Evolutionary conservation across 306 rosid genomes (phyloP), one percentile per base, ranked within the genome.

Genomic region (Quercus mongolica): DNA sequence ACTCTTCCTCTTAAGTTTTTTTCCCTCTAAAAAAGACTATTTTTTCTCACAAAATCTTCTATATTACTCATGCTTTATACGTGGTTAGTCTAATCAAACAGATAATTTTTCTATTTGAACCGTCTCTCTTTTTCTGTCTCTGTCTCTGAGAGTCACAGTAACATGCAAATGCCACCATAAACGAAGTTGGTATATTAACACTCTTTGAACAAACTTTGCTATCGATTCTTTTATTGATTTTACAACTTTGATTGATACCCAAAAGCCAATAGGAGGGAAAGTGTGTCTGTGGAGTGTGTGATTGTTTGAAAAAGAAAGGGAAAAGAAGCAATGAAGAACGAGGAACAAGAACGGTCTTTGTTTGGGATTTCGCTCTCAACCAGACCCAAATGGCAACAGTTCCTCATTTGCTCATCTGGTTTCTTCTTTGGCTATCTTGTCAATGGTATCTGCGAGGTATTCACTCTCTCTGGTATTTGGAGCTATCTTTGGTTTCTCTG

Each of bases 351-450:
- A 79, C 91, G 98, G 78, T 85, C 87, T 76, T 86, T 95, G 79
- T 92, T 95, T 71, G 98, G 99, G 79, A 92, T 95, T 92, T 91
- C 97, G 4, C 97, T 95, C 56, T 90, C 99, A 7, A 94, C 85
- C 57, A 84, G 85, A 65, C 96, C 99, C 83, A 89, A 71, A 85
- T 95, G 98, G 97, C 87, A 92, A 9, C 98, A 95, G 85, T 92
- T 92, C 79, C 94, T 95, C 82, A 80, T 95, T 78, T 95, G 98
- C 82, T 92, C 99, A 38, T 90, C 93, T 63, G 99, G 99, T 7
- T 95, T 95, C 83, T 95, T 95, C 95, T 95, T 95, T 81, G 98
- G 99, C 15, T 95, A 95, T 71, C 94, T 92, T 73, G 92, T 95
- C 25, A 95, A 95, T 83, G 98, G 99, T 49, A 69, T 95, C 76